phyloP scores from a whole-genome alignment of 2,329 filamentous ascomycete species.

The Ophiostoma tasmaniense region DNA sequence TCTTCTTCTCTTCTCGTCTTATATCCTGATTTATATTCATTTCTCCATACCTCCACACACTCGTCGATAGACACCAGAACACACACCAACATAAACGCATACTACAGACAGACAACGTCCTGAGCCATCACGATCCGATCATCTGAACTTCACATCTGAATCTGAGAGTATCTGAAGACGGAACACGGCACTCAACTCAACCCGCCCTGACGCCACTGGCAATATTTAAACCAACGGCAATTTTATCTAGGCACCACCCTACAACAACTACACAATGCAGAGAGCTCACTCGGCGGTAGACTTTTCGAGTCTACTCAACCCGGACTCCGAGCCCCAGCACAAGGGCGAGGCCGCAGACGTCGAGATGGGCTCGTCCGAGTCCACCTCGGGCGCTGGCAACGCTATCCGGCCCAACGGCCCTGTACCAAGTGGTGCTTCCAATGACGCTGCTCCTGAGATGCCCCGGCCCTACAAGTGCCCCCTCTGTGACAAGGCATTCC shows the following conservation, averaged over 20 bases:
- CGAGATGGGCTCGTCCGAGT: conserved; percentile 38
- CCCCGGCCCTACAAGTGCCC: conserved; percentile 97
- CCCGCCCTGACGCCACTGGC: background rate
- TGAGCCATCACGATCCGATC: background rate
- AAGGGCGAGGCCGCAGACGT: conserved; percentile 30
- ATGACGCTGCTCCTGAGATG: conserved; percentile 56
- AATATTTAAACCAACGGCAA: background rate
- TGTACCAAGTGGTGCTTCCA: conserved; percentile 50
- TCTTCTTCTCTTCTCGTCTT: background rate
- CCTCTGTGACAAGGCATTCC: conserved; percentile 96
- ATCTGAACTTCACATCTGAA: background rate
- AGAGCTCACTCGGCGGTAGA: conserved; percentile 63
- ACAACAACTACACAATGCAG: conserved; percentile 52
- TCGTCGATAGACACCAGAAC: background rate
- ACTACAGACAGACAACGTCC: background rate
- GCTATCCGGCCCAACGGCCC: conserved; percentile 56
- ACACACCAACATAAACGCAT: background rate
- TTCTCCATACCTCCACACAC: background rate
- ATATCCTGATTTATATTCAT: background rate
- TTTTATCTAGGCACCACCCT: background rate
- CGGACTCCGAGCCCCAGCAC: conserved; percentile 30
- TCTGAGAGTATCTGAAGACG: background rate
- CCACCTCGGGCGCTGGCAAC: conserved; percentile 21
- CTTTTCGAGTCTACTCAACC: conserved; percentile 69
- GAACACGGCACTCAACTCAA: background rate